These are phyloP conservation scores for Rhizoclosmatium globosum DNA, from an alignment of 192 early-diverging fungal genomes.

Conservation along the genomic window DNA sequence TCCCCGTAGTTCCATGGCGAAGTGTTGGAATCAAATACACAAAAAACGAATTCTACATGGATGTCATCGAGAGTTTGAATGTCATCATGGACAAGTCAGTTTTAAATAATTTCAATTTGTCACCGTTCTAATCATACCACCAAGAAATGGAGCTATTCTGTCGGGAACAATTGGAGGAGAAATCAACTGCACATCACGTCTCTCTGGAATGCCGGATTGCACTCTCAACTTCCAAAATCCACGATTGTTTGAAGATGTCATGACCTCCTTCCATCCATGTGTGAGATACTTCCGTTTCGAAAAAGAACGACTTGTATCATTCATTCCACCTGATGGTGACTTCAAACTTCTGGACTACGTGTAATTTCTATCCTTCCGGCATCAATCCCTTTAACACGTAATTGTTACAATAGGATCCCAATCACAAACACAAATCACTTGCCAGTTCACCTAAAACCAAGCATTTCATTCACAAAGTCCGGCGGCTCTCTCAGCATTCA, in stretches of 20 bases:
- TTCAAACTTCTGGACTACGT: conserved; percentile 88
- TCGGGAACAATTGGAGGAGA: conserved; percentile 83
- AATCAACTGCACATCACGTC: conserved; percentile 75
- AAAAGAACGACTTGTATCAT: conserved; percentile 79
- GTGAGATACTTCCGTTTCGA: conserved; percentile 84
- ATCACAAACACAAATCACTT: conserved; percentile 63
- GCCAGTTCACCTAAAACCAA: conserved; percentile 71
- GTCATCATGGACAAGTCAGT: conserved; percentile 76
- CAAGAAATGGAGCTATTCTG: conserved; percentile 70
- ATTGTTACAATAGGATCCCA: conserved; percentile 56
- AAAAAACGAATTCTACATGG: conserved; percentile 94
- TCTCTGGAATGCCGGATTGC: conserved; percentile 93
- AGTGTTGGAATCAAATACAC: conserved; percentile 85
- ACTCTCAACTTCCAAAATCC: conserved; percentile 77
- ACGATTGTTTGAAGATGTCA: conserved; percentile 75
- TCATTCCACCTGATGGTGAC: conserved; percentile 93
- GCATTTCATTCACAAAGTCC: conserved; percentile 61
- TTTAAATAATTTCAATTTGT: background rate
- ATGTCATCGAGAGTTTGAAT: conserved; percentile 90
- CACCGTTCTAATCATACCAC: background rate
- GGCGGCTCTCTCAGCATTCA: conserved; percentile 77
- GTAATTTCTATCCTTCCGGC: conserved; percentile 31
- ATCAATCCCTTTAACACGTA: background rate
- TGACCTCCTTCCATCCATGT: conserved; percentile 85
- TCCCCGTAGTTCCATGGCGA: conserved; percentile 88